Evolutionary conservation across 768 basidiomycete genomes (phyloP).

Genomic region (Cyclocybe cylindracea): DNA sequence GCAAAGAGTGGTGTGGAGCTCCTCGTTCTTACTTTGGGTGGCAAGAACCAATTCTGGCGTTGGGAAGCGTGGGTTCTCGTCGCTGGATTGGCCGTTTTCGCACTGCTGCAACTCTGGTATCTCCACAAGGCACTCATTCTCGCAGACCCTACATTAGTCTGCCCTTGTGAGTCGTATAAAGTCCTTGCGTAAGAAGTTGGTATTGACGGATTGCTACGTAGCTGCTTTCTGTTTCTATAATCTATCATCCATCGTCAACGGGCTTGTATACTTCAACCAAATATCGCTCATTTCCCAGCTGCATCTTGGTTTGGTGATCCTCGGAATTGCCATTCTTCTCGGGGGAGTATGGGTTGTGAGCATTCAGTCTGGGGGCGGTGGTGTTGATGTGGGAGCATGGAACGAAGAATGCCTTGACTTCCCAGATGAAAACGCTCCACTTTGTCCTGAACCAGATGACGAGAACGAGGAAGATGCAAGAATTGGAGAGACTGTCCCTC

Average conservation of each 20-base stretch:
- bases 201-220: slow-evolving; percentile 23
- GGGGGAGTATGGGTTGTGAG: slow-evolving; percentile 91
- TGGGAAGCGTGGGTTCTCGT: slow-evolving; percentile 87
- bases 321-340: slow-evolving; percentile 79
- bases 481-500: slow-evolving; percentile 1
- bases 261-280: slow-evolving; percentile 89
- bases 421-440: slow-evolving; percentile 27
- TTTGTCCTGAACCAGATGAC: slow-evolving; percentile 22
- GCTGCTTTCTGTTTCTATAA: slow-evolving; percentile 97
- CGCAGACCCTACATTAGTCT: slow-evolving; percentile 84
- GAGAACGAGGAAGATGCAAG: slow-evolving; percentile 5
- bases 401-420: slow-evolving; percentile 43
- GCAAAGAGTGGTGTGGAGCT: slow-evolving; percentile 94
- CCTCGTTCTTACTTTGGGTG: slow-evolving; percentile 72
- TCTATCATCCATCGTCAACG: slow-evolving; percentile 86
- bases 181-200: slow-evolving; percentile 6
- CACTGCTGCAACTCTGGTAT: slow-evolving; percentile 83
- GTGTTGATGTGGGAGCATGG: slow-evolving; percentile 49
- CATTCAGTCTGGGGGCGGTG: slow-evolving; percentile 62
- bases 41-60: slow-evolving; percentile 79
- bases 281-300: slow-evolving; percentile 65
- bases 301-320: slow-evolving; percentile 73
- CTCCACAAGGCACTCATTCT: slow-evolving; percentile 77
- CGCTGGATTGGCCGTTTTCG: slow-evolving; percentile 69
- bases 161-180: slow-evolving; percentile 62